phyloP scores from a whole-genome alignment of 2,329 filamentous ascomycete species.

The Gnomoniopsis smithogilvyi region DNA sequence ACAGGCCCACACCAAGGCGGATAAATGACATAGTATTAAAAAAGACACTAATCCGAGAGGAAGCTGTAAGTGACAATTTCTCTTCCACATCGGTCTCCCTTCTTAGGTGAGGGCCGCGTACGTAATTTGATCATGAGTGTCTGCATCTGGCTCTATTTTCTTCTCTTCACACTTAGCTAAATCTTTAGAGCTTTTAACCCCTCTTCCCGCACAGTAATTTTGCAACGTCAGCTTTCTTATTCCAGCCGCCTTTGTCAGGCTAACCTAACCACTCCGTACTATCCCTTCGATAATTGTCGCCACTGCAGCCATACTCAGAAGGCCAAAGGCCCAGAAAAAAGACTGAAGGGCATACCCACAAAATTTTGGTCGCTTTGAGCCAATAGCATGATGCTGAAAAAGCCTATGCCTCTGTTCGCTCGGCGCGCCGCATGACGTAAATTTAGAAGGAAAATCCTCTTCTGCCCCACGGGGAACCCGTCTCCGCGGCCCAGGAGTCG shows the following conservation, averaged over 20 bases:
- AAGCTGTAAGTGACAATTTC: background rate
- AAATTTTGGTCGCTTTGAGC: background rate
- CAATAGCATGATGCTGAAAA: background rate
- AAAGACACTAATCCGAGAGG: background rate
- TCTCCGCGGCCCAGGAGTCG: background rate
- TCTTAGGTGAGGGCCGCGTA: no score
- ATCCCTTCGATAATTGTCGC: background rate
- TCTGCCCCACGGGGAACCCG: slow-evolving; percentile 11
- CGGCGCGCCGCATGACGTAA: slow-evolving; percentile 7
- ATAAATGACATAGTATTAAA: background rate
- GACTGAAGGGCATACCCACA: background rate
- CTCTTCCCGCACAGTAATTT: background rate
- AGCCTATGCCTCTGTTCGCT: background rate
- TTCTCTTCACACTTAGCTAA: no score
- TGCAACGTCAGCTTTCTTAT: background rate
- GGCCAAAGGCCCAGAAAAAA: background rate
- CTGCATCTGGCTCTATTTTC: no score
- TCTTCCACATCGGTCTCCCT: no score
- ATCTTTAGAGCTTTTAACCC: no score
- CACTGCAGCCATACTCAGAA: background rate
- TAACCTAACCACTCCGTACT: background rate
- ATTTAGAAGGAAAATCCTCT: background rate
- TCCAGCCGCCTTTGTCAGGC: background rate
- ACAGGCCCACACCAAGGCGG: background rate
- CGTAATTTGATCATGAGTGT: no score